Base-by-base conservation (phyloP, 1,284 basidiomycete species). In the Leccinum angustisporum region DNA sequence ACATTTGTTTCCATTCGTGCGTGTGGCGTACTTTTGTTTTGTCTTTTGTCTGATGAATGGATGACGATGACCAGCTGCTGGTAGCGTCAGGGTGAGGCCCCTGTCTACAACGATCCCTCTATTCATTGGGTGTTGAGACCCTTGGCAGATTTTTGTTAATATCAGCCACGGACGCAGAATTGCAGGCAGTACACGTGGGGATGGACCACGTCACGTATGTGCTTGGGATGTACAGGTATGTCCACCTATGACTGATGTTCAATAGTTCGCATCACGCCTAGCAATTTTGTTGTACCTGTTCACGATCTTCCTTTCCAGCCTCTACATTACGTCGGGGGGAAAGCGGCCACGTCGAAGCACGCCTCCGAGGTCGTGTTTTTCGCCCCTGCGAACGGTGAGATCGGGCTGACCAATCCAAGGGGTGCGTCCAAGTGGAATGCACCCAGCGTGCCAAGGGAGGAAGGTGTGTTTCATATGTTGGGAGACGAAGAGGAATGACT, bases 161-260 rank as follows among this genome's bases (percentile, higher is more conserved):
- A 84, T 92, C 91, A 13, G 94, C 89, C 0, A 97, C 95, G 0
- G 93, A 97, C 72, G 94, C 96, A 77, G 92, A 97, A 73, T 78
- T 96, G 50, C 70, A 81, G 43, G 89, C 82, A 65, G 85, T 89
- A 13, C 81, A 91, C 25, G 78, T 80, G 40, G 89, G 84, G 56
- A 90, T 95, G 85, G 94, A 95, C 72, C 92, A 95, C 71, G 92
- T 95, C 65, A 92, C 93, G 0, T 96, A 96, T 70, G 82, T 91
- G 51, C 79, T 95, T 8, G 88, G 91, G 70, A 88, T 93, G 81
- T 92, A 90, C 76, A 94, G 91, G 85, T 70, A 8, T 27, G 48
- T 59, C 18, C 46, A 4, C 33, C 36, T 10, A n/a, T 43, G 3
- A 48, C 34, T 63, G 46, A 33, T 25, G 52, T 5, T 56, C 61